Base-by-base conservation (phyloP, 495 filamentous ascomycete genomes). In the Penicillium pancosmium region DNA sequence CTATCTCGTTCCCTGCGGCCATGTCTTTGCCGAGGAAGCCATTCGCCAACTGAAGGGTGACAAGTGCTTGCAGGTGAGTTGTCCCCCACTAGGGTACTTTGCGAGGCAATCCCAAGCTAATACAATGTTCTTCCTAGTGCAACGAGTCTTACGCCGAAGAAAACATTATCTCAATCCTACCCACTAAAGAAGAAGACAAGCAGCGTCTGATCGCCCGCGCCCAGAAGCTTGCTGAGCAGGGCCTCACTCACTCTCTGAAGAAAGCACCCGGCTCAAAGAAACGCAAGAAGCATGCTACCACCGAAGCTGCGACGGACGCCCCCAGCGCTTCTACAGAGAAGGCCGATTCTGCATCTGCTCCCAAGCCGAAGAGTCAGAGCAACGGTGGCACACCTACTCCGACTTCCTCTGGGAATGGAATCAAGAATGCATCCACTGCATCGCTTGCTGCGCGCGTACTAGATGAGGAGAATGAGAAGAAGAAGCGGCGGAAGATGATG, bases 1-100 rank as follows among this genome's bases (percentile, higher is more conserved):
- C 16, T 98, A 98, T 71, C 67, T 98, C 6, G 91, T 97, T 15
- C 94, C 94, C 0, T 98, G 94, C 66, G 94, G 94, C 2, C 95
- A 98, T 82, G 95, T 91, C 1, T 98, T 98, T 71, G 85, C 90
- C 2, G 91, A 93, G 61, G 85, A 84, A 50, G 90, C 90, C 9
- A 83, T 97, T 52, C 89, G 88, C 58, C 91, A 97, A 71, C 82
- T 97, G 5, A 78, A 80, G 50, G 83, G 76, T 0, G 78, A 86
- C 54, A 81, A 72, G 55, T 91, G 88, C 64, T 67, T 89, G 55
- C 79, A 83, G 75, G 84, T 87, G 56, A 60, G 80, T 57, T 13
- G 19, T 13, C 23, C 12, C 5, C 3, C 10, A 10, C 41, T 48
- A n/a, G 5, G 3, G 7, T 18, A 7, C n/a, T 40, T n/a, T 40